Evolutionary conservation across 73 alveolate genomes (phyloP).

Genomic region (Uronychia setigera): DNA sequence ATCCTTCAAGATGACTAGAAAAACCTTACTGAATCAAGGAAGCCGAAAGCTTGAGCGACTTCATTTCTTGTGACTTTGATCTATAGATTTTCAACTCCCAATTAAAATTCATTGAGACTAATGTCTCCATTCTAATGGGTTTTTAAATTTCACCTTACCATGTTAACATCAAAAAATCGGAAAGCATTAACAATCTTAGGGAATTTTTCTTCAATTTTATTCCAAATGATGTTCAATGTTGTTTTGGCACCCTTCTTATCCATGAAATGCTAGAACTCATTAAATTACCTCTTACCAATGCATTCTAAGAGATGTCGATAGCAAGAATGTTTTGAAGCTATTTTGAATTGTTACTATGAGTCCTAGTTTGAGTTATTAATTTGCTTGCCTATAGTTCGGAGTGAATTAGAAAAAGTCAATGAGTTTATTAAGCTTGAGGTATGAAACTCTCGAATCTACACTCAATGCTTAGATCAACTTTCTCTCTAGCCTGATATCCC

Average conservation of each 20-base stretch:
- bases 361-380: background rate
- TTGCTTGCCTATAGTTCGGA: background rate
- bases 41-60: background rate
- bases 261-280: background rate
- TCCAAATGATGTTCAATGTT: slow-evolving; percentile 8
- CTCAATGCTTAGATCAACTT: background rate
- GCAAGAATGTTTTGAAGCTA: background rate
- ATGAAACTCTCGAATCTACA: background rate
- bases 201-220: slow-evolving; percentile 23
- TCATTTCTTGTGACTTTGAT: background rate
- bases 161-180: slow-evolving; percentile 19
- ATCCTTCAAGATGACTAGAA: background rate
- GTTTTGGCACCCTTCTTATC: background rate
- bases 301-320: background rate
- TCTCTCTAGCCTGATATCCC: background rate
- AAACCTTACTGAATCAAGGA: background rate
- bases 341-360: background rate
- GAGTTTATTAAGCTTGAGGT: background rate
- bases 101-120: slow-evolving; percentile 10
- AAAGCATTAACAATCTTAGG: slow-evolving; percentile 11
- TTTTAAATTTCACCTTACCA: background rate
- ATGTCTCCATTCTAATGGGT: slow-evolving; percentile 13
- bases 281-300: background rate
- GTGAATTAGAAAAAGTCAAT: background rate
- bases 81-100: slow-evolving; percentile 7